A percentile compares a stretch with the other conserved stretches of the same genome.
phyloP scores from a whole-genome alignment of 345 rosid species.

The Iberis pinnata region DNA sequence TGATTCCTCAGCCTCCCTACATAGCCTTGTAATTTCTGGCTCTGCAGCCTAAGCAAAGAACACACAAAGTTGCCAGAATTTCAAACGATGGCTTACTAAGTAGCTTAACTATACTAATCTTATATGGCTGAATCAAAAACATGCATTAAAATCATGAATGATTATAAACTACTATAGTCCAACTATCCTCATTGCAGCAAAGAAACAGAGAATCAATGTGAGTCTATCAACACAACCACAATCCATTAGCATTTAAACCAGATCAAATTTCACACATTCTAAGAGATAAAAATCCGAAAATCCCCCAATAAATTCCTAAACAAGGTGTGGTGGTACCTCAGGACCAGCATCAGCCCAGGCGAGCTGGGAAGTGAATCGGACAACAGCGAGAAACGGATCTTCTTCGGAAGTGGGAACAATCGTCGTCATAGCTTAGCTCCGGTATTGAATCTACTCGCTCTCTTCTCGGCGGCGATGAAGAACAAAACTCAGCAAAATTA shows the following conservation, averaged over 20 bases:
- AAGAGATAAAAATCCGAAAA: not conserved
- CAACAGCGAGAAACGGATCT: constrained; percentile 80
- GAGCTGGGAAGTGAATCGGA: constrained; percentile 83
- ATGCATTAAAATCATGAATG: too few species aligned
- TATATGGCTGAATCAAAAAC: too few species aligned
- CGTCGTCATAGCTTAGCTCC: constrained; percentile 53
- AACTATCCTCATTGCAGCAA: too few species aligned
- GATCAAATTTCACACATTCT: not conserved
- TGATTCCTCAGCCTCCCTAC: constrained; percentile 69
- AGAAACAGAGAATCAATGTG: too few species aligned
- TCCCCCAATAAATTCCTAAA: not conserved
- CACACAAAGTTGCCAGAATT: constrained; percentile 5
- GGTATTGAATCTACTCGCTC: not conserved
- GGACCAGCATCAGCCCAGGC: constrained; percentile 99
- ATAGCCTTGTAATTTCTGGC: constrained; percentile 65
- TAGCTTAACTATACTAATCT: not conserved
- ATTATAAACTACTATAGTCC: too few species aligned
- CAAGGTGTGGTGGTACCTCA: constrained; percentile 43
- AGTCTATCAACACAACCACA: too few species aligned
- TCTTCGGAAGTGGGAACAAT: constrained; percentile 94
- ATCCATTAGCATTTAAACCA: too few species aligned
- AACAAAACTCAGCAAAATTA: constrained; percentile 3
- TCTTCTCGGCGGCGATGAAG: constrained; percentile 28
- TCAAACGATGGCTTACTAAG: not conserved
- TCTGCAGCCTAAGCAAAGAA: constrained; percentile 52